Evolutionary conservation across 1,284 basidiomycete genomes (phyloP).

Genomic region (Rhodofomes roseus): DNA sequence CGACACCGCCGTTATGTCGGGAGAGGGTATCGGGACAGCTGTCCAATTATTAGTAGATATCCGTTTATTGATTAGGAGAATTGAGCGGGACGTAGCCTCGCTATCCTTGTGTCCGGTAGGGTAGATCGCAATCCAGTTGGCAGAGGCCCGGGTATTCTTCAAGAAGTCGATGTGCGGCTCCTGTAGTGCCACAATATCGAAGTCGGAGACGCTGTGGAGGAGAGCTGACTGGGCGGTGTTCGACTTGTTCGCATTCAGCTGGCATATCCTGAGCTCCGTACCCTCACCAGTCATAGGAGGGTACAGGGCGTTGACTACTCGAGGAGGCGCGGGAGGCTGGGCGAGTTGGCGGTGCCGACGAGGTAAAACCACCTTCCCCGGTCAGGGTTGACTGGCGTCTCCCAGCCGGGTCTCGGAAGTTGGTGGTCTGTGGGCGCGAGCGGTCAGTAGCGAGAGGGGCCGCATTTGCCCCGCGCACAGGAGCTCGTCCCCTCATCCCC

Average conservation of each 20-base stretch:
- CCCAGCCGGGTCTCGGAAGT: background rate
- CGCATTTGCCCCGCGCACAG: too few relatives aligned
- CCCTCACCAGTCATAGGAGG: background rate
- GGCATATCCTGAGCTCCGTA: background rate
- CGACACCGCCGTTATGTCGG: conserved; percentile 28
- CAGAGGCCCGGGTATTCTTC: background rate
- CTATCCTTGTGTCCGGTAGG: background rate
- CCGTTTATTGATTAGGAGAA: conserved; percentile 26
- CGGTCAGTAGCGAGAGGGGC: too few relatives aligned
- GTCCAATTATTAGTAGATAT: conserved; percentile 26
- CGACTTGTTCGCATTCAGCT: background rate
- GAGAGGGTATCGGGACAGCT: conserved; percentile 16
- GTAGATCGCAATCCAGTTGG: background rate
- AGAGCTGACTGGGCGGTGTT: background rate
- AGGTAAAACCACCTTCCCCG: background rate
- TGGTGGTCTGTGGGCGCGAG: background rate
- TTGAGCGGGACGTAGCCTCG: conserved; percentile 11
- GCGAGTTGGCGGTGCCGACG: background rate
- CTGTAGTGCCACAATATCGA: background rate
- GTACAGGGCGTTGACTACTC: background rate
- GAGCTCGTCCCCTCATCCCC: too few relatives aligned
- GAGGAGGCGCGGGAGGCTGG: too few relatives aligned
- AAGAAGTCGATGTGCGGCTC: background rate
- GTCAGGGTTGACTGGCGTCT: background rate
- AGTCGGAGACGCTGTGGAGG: background rate